Percentiles rank a stretch among this genome's conserved stretches.
phyloP scores from a whole-genome alignment of 1,284 basidiomycete species.

The Mycena sp. region DNA sequence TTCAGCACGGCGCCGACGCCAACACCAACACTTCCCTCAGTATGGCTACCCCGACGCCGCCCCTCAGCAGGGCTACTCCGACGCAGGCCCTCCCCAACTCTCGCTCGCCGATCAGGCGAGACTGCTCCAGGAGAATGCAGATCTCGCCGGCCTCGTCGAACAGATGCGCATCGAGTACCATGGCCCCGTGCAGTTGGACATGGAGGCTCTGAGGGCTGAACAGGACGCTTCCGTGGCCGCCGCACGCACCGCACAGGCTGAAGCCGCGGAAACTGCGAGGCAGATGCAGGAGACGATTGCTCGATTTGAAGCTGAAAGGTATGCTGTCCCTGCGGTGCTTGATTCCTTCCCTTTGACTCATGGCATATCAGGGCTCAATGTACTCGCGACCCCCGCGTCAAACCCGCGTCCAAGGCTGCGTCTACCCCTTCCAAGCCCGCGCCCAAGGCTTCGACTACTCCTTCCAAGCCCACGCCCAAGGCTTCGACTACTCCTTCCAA shows the following conservation, averaged over 20 bases:
- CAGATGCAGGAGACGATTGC: too few species aligned
- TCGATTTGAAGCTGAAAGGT: slow-evolving; percentile 13
- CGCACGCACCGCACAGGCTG: slow-evolving; percentile 1
- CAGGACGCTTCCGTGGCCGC: background rate
- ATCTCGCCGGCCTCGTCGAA: background rate
- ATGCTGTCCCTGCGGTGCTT: background rate
- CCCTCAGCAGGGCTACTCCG: background rate
- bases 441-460: background rate
- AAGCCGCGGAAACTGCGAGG: slow-evolving; percentile 4
- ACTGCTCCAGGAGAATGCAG: background rate
- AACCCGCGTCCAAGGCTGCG: background rate
- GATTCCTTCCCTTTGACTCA: background rate
- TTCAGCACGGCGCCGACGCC: too few species aligned
- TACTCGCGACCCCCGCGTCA: background rate
- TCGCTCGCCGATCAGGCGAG: background rate
- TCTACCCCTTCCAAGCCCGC: too few species aligned
- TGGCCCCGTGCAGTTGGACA: background rate
- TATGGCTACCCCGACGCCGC: too few species aligned
- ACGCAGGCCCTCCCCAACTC: background rate
- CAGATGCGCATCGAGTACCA: slow-evolving; percentile 3
- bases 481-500: background rate
- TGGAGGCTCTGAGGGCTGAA: background rate
- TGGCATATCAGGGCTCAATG: slow-evolving; percentile 2
- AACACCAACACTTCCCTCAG: too few species aligned
- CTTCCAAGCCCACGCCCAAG: background rate